A percentile compares a stretch with the other conserved stretches of the same genome.
Evolutionary conservation across 768 basidiomycete species (phyloP).

Genomic region (Calocera viscosa): DNA sequence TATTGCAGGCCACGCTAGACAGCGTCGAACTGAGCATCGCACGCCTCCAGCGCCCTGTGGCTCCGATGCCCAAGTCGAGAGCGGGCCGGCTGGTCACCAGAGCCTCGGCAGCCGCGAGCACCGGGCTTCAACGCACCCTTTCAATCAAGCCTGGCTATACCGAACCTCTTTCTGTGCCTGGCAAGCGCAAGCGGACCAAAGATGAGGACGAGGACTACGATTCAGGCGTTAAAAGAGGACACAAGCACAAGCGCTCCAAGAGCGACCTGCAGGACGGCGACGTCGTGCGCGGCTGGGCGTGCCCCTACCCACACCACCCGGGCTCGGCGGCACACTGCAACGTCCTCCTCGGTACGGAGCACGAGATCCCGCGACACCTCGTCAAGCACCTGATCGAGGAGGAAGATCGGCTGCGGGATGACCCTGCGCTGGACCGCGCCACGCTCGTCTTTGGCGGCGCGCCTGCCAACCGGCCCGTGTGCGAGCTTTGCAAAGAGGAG

Average conservation of each 20-base stretch:
- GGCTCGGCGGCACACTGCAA: not conserved
- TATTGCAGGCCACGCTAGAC: too few relatives aligned
- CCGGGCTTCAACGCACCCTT: too few relatives aligned
- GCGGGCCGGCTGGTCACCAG: too few relatives aligned
- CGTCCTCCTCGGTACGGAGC: not conserved
- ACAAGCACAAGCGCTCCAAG: not conserved
- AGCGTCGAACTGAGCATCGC: too few relatives aligned
- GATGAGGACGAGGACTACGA: not conserved
- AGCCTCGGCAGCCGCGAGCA: too few relatives aligned
- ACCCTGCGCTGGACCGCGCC: not conserved
- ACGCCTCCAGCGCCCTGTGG: too few relatives aligned
- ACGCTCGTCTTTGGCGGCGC: not conserved
- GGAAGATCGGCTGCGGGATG: not conserved
- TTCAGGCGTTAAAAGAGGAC: not conserved
- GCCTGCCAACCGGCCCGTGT: not conserved
- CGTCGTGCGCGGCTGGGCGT: not conserved
- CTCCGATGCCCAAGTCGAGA: too few relatives aligned
- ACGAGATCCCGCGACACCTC: not conserved
- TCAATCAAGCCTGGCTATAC: too few relatives aligned
- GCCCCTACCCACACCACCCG: not conserved
- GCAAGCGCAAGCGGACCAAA: not conserved
- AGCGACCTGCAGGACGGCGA: not conserved
- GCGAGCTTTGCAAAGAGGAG: not conserved
- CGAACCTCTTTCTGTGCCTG: too few relatives aligned
- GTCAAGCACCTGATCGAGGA: not conserved